These are phyloP conservation scores for Neofusicoccum kwambonambiense DNA, from an alignment of 2,329 filamentous ascomycete genomes.

Conservation along the genomic window DNA sequence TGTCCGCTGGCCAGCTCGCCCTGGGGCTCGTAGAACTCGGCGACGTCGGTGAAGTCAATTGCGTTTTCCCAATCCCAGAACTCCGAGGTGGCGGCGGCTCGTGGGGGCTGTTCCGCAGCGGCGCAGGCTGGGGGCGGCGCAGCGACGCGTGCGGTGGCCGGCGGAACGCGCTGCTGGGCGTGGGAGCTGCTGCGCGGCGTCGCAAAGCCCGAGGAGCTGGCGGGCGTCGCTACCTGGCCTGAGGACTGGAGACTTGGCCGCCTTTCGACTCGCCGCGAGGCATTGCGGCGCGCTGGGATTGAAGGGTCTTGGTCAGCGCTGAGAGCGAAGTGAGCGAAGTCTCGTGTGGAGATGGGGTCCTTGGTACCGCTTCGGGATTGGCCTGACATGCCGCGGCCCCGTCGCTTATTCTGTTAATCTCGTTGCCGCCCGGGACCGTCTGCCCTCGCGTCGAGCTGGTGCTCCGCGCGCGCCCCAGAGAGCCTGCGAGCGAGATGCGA, in stretches of 20 bases:
- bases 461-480: neutral
- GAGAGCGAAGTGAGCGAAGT: neutral
- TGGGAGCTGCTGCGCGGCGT: neutral
- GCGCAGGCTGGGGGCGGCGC: neutral
- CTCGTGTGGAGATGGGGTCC: neutral
- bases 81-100: slow-evolving; percentile 1
- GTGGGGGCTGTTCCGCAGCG: neutral
- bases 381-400: slow-evolving; percentile 3
- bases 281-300: neutral
- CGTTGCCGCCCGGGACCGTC: neutral
- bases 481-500: no score
- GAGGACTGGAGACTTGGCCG: neutral
- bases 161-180: neutral
- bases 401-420: neutral
- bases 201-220: slow-evolving; percentile 3
- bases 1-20: slow-evolving; percentile 43
- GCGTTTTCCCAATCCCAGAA: slow-evolving; percentile 41
- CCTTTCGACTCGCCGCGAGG: neutral
- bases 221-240: slow-evolving; percentile 1
- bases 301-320: slow-evolving; percentile 1
- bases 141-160: neutral
- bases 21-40: slow-evolving; percentile 44
- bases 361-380: neutral
- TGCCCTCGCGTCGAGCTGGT: neutral
- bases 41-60: slow-evolving; percentile 34